phyloP scores from a whole-genome alignment of 345 rosid species.

The Carallia brachiata region DNA sequence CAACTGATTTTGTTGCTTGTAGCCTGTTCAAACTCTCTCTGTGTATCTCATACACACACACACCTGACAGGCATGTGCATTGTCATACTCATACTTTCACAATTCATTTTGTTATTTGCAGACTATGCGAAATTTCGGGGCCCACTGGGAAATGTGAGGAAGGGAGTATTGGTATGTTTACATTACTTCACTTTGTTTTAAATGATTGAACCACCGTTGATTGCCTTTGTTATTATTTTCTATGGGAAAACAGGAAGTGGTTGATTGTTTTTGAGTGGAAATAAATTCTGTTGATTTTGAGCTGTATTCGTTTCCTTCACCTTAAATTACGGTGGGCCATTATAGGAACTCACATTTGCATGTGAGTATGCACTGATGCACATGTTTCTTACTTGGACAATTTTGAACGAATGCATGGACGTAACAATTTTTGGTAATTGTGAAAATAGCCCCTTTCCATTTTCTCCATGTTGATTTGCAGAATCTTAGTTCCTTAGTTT shows the following conservation, averaged over 20 bases:
- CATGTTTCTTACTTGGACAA: too few relatives aligned
- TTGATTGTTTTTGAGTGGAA: background rate
- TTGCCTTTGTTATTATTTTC: background rate
- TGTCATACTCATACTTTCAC: background rate
- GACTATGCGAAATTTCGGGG: constrained; percentile 86
- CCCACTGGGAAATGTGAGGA: constrained; percentile 90
- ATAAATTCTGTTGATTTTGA: background rate
- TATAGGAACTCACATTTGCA: too few relatives aligned
- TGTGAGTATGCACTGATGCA: too few relatives aligned
- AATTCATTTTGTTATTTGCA: constrained; percentile 35
- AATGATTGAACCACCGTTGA: background rate
- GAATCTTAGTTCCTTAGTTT: background rate
- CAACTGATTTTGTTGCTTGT: background rate
- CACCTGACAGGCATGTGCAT: background rate
- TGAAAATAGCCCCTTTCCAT: too few relatives aligned
- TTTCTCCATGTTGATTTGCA: too few relatives aligned
- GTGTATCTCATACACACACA: background rate
- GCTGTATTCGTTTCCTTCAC: background rate
- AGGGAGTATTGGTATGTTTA: constrained; percentile 86
- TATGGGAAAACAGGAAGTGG: background rate
- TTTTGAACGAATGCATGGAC: too few relatives aligned
- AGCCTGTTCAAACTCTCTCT: background rate
- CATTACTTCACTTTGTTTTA: background rate
- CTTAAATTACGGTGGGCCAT: background rate
- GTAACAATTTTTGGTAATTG: too few relatives aligned